These are phyloP conservation scores for Exophiala spinifera DNA, from an alignment of 2,329 filamentous ascomycete genomes.

Conservation along the genomic window DNA sequence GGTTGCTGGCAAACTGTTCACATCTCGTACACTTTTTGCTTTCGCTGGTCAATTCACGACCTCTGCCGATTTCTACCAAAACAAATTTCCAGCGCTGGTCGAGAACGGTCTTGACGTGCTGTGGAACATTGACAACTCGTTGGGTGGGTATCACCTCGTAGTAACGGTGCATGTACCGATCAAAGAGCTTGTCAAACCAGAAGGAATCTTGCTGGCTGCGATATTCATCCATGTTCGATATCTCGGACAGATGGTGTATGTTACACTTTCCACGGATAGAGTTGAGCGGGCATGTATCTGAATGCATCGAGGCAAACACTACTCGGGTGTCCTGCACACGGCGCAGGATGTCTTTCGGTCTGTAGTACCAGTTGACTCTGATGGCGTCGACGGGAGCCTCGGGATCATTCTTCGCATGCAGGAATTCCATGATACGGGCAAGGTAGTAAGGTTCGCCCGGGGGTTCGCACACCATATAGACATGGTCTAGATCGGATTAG, in stretches of 20 bases:
- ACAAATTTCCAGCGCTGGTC: conserved; percentile 97
- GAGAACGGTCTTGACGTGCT: conserved; percentile 89
- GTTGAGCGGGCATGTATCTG: conserved; percentile 87
- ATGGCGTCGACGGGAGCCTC: conserved; percentile 76
- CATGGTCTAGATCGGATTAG: conserved; percentile 60
- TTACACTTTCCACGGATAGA: conserved; percentile 90
- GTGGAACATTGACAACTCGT: conserved; percentile 92
- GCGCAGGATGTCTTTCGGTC: conserved; percentile 90
- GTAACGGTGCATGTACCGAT: conserved; percentile 95
- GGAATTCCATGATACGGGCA: conserved; percentile 96
- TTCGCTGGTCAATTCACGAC: conserved; percentile 92
- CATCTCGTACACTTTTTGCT: conserved; percentile 97
- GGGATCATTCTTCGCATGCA: conserved; percentile 73
- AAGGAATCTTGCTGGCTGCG: conserved; percentile 83
- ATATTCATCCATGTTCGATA: conserved; percentile 76
- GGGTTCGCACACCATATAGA: conserved; percentile 95
- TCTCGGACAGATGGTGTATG: conserved; percentile 84
- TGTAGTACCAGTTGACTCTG: conserved; percentile 97
- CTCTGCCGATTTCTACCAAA: conserved; percentile 85
- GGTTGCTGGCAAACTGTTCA: conserved; percentile 81
- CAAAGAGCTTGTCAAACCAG: conserved; percentile 96
- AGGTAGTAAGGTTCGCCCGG: conserved; percentile 98
- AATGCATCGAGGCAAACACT: conserved; percentile 97
- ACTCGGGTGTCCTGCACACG: conserved; percentile 87
- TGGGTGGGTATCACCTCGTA: conserved; percentile 94